A percentile compares a stretch with the other conserved stretches of the same genome.
These are phyloP conservation scores for Ceratobasidium sp. DNA, from an alignment of 1,284 basidiomycete species.

Conservation along the genomic window DNA sequence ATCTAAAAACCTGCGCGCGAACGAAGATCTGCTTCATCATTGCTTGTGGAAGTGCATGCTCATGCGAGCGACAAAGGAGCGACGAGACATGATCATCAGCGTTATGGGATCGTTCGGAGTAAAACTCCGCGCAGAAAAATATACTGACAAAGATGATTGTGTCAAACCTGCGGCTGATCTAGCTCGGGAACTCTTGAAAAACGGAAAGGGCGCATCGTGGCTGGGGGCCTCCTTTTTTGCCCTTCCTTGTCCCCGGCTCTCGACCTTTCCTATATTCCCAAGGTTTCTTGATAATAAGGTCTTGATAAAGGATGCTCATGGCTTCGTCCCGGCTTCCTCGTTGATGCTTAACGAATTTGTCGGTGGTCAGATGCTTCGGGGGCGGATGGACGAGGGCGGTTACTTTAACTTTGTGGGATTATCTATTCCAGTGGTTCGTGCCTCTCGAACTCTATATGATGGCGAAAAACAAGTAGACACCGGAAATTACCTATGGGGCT, in stretches of 20 bases:
- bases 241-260: neutral
- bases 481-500: too few relatives aligned
- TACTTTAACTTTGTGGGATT: neutral
- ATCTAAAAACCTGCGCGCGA: neutral
- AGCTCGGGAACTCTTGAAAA: neutral
- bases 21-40: neutral
- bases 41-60: neutral
- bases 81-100: neutral
- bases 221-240: neutral
- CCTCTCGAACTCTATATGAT: too few relatives aligned
- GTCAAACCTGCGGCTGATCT: neutral
- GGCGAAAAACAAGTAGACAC: too few relatives aligned
- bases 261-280: neutral
- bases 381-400: neutral
- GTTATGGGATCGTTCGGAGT: constrained; percentile 2
- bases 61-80: neutral
- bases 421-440: neutral
- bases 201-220: neutral
- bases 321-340: too few relatives aligned
- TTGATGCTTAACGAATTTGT: neutral
- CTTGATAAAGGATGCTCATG: too few relatives aligned
- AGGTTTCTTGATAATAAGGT: too few relatives aligned
- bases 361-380: neutral
- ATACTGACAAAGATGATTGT: neutral
- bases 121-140: neutral